Conservation (phyloP, 1,284 basidiomycete species). For the Tausonia pullulans region DNA sequence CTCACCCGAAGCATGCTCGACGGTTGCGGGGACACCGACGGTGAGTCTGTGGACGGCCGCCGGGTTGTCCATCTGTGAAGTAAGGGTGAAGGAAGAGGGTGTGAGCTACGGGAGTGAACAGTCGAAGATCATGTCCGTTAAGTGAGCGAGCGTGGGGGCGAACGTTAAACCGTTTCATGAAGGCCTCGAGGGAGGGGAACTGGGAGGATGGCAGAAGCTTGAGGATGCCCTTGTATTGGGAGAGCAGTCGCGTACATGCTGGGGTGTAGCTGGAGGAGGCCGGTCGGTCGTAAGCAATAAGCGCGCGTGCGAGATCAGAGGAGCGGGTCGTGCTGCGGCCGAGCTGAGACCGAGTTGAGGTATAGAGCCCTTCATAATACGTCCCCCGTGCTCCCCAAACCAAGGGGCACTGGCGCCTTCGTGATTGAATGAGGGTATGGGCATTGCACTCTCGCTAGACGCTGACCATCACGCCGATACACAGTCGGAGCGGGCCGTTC, state of each 20-base stretch:
- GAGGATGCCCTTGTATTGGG: constrained; percentile 93
- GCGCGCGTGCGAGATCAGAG: background rate
- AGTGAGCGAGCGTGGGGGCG: constrained; percentile 25
- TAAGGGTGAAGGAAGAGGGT: background rate
- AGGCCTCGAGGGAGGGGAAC: constrained; percentile 61
- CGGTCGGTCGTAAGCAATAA: background rate
- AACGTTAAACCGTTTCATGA: constrained; percentile 83
- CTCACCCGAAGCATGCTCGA: constrained; percentile 72
- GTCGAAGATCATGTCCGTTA: too few species aligned
- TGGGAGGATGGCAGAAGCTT: constrained; percentile 53
- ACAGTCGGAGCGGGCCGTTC: too few species aligned
- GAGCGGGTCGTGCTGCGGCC: too few species aligned
- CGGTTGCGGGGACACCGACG: constrained; percentile 90
- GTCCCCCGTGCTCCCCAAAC: too few species aligned
- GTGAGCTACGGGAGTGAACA: background rate
- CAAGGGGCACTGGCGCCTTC: too few species aligned
- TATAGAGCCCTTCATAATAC: too few species aligned
- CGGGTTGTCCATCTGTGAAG: constrained; percentile 75
- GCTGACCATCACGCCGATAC: too few species aligned
- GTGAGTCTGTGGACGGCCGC: constrained; percentile 81
- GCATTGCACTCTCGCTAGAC: too few species aligned
- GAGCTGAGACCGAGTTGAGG: too few species aligned
- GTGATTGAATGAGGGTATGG: too few species aligned
- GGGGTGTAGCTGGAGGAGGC: constrained; percentile 74
- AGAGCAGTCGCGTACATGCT: constrained; percentile 79